phyloP scores from a whole-genome alignment of 495 filamentous ascomycete species.

The Schizothecium vesticola region DNA sequence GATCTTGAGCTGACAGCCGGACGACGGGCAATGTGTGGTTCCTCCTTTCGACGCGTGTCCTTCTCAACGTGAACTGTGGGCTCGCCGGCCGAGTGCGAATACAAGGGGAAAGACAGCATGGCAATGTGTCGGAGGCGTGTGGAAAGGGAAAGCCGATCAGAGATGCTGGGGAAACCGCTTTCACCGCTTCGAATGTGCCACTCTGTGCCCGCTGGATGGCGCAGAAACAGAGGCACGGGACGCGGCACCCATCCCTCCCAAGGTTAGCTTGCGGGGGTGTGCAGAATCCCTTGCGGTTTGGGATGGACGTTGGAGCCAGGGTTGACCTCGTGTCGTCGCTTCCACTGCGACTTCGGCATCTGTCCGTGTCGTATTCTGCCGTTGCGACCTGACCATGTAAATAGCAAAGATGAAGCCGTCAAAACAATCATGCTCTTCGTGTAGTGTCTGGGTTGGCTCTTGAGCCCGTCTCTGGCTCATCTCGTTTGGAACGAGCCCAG shows the following conservation, averaged over 20 bases:
- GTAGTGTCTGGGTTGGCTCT: background rate
- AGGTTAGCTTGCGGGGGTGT: background rate
- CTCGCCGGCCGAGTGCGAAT: too few relatives aligned
- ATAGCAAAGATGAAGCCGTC: background rate
- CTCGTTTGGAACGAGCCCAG: background rate
- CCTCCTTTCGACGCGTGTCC: background rate
- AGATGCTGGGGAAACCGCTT: background rate
- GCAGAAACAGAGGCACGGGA: background rate
- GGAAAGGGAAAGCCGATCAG: background rate
- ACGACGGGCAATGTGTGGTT: too few relatives aligned
- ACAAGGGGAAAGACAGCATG: background rate
- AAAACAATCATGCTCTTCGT: background rate
- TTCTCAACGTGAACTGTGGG: background rate
- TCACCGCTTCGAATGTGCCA: background rate
- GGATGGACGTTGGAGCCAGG: background rate
- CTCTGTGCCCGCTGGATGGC: background rate
- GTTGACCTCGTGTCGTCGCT: background rate
- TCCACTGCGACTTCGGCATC: conserved; percentile 1
- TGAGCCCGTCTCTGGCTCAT: background rate
- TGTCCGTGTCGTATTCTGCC: background rate
- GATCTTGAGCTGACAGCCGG: background rate
- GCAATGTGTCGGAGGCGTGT: background rate
- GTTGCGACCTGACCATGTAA: background rate
- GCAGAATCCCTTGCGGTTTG: conserved; percentile 4
- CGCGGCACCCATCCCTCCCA: conserved; percentile 3